Evolutionary conservation across 108 stramenopile species (phyloP).

Genomic region (Asterionellopsis glacialis): DNA sequence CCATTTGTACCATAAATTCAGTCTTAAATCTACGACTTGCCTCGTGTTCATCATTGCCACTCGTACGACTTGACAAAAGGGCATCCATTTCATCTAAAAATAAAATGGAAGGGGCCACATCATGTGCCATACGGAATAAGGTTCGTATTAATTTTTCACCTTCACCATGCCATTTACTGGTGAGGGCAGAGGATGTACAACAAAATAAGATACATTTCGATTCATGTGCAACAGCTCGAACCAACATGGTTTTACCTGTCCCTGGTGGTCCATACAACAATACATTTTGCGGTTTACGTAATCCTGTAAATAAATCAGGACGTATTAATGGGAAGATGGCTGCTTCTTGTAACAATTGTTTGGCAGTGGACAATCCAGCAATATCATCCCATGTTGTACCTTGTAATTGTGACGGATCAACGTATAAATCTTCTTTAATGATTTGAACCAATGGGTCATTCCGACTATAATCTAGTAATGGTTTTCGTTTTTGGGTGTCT

Average conservation of each 20-base stretch:
- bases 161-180: conserved; percentile 86
- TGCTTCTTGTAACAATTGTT: conserved; percentile 89
- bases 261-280: conserved; percentile 87
- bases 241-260: conserved; percentile 87
- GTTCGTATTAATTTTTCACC: conserved; percentile 83
- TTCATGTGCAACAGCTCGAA: conserved; percentile 65
- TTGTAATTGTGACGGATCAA: conserved; percentile 40
- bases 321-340: conserved; percentile 88
- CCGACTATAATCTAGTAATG: conserved; percentile 14
- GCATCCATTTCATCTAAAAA: conserved; percentile 97
- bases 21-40: conserved; percentile 92
- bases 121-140: conserved; percentile 72
- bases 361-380: conserved; percentile 75
- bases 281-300: conserved; percentile 82
- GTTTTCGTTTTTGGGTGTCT: neutral
- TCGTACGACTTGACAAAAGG: conserved; percentile 53
- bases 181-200: conserved; percentile 70
- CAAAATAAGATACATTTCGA: conserved; percentile 64
- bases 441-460: conserved; percentile 43
- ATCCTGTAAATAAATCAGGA: conserved; percentile 89
- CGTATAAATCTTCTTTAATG: conserved; percentile 52
- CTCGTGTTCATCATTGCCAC: conserved; percentile 77
- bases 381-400: conserved; percentile 51
- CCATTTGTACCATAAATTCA: conserved; percentile 95
- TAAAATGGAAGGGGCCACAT: conserved; percentile 69